Base-by-base conservation (phyloP, 2,329 filamentous ascomycete species). In the Fonsecaea monophora region DNA sequence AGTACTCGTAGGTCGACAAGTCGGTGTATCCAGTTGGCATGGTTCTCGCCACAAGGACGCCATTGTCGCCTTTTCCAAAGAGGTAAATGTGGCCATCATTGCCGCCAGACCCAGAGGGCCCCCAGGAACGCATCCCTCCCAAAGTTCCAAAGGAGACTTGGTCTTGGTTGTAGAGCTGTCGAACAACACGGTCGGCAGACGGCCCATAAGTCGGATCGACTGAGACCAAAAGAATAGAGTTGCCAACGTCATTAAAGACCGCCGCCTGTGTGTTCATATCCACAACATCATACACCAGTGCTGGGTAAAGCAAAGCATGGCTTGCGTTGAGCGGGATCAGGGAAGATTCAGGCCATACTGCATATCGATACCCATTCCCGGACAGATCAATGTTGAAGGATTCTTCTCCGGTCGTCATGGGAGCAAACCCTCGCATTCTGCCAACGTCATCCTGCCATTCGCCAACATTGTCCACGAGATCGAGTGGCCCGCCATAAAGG, bases 291-390 rank as follows among this genome's bases (percentile, higher is more conserved):
- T 76, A 77, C 9, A 77, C 72, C 35, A 77, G 70, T 13, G 75
- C 71, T 32, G 74, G 74, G 45, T 73, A 77, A n/a, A 76, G 65
- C 25, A 76, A 54, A 35, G 69, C 71, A 34, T 72, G 71, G 15
- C 69, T 70, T 18, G 68, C 64, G 67, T 76, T 75, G 37, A 75
- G 67, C 12, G 75, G 69, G 35, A 77, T 75, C 9, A 76, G 64
- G 10, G 74, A 74, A 13, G 75, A 75, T 54, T 75, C 74, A 3
- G 75, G 73, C 75, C 75, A 77, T 7, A 77, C 67, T 6, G 75
- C 75, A 65, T 76, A 76, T 35, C 75, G 73, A 42, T 76, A 72
- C 25, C 74, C 75, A 48, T 70, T 62, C 4, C 75, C 75, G 37
- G 76, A 74, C 66, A 77, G 72, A 18, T 66, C 72, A 42, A 71